These are phyloP conservation scores for Cryphonectria parasitica DNA, from an alignment of 2,329 filamentous ascomycete genomes.

Conservation along the genomic window DNA sequence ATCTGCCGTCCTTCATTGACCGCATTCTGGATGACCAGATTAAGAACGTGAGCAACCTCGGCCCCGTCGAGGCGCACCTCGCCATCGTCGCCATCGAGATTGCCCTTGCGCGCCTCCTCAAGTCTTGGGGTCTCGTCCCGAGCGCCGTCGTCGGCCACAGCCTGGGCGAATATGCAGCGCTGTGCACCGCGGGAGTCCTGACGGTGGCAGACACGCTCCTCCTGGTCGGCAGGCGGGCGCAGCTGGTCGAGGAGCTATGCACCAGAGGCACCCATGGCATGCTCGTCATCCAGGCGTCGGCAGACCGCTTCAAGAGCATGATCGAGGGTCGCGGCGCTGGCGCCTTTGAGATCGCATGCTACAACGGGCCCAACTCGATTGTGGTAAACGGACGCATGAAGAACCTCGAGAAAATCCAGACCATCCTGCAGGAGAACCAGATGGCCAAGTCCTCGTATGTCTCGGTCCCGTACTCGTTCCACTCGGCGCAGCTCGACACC, in stretches of 20 bases:
- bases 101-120: slow-evolving; percentile 44
- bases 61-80: slow-evolving; percentile 3
- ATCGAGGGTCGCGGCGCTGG: slow-evolving; percentile 51
- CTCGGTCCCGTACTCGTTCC: slow-evolving; percentile 38
- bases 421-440: slow-evolving; percentile 28
- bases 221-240: slow-evolving; percentile 69
- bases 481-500: neutral
- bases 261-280: slow-evolving; percentile 67
- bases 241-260: slow-evolving; percentile 67
- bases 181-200: slow-evolving; percentile 72
- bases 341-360: slow-evolving; percentile 62
- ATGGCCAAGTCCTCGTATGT: slow-evolving; percentile 49
- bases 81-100: slow-evolving; percentile 31
- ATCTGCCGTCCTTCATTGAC: slow-evolving; percentile 5
- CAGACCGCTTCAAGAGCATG: slow-evolving; percentile 34
- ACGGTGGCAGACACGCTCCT: slow-evolving; percentile 72
- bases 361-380: slow-evolving; percentile 75
- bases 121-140: slow-evolving; percentile 43
- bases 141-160: slow-evolving; percentile 51
- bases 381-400: slow-evolving; percentile 60
- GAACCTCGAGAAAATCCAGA: neutral
- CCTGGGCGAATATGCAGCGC: slow-evolving; percentile 59
- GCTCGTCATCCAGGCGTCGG: slow-evolving; percentile 48
- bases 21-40: neutral
- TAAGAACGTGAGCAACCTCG: neutral